Evolutionary conservation across 345 rosid genomes (phyloP).

Genomic region (Syzygium oleosum): DNA sequence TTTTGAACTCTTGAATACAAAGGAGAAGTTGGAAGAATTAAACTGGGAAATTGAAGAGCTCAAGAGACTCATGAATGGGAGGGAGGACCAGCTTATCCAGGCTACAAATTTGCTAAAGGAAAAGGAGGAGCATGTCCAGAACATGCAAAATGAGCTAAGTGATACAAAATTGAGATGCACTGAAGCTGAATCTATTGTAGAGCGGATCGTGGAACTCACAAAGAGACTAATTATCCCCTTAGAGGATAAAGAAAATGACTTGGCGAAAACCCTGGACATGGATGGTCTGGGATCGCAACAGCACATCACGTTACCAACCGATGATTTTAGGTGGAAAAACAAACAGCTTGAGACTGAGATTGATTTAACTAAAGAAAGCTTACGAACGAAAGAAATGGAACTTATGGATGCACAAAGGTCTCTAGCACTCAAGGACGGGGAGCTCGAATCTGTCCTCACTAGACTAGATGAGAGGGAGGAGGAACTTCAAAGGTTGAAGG

Average conservation of each 20-base stretch:
- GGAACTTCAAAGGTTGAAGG: conserved; percentile 49
- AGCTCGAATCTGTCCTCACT: conserved; percentile 33
- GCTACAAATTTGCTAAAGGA: conserved; percentile 51
- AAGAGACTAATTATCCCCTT: conserved; percentile 37
- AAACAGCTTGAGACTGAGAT: conserved; percentile 61
- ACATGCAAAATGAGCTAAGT: conserved; percentile 46
- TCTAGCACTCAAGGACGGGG: conserved; percentile 54
- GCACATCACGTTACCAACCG: conserved; percentile 13
- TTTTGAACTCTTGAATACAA: conserved; percentile 40
- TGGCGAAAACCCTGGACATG: conserved; percentile 4
- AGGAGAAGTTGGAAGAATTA: conserved; percentile 49
- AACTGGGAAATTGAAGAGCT: conserved; percentile 48
- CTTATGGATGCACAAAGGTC: conserved; percentile 50
- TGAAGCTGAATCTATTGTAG: conserved; percentile 67
- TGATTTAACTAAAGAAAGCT: conserved; percentile 39
- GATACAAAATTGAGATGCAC: conserved; percentile 35
- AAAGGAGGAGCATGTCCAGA: conserved; percentile 53
- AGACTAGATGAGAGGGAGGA: conserved; percentile 42
- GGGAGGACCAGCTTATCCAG: conserved; percentile 51
- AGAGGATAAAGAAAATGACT: conserved; percentile 19
- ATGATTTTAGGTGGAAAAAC: conserved; percentile 35
- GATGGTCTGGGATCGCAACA: conserved; percentile 20
- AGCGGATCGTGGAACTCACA: conserved; percentile 54
- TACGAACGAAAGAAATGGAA: conserved; percentile 63
- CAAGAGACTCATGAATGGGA: conserved; percentile 43